Percentiles rank a stretch among this genome's conserved stretches.
Evolutionary conservation across 768 basidiomycete species (phyloP).

Genomic region (Tricholoma sp.): DNA sequence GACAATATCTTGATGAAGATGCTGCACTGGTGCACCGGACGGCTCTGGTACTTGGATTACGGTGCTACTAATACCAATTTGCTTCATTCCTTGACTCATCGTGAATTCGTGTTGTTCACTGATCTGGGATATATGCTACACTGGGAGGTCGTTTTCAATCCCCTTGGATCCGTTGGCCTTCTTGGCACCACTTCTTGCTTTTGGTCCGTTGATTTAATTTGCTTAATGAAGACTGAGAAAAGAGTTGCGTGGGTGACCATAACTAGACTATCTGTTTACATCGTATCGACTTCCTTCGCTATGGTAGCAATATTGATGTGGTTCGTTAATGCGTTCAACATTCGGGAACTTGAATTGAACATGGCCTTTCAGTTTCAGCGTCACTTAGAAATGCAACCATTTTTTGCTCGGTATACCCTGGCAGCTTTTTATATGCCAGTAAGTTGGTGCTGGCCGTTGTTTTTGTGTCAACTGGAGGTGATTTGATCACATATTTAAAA

Average conservation of each 20-base stretch:
- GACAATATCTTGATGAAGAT: no score
- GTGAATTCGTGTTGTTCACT: neutral
- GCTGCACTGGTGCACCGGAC: no score
- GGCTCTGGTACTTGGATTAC: no score
- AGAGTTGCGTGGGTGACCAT: neutral
- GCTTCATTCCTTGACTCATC: neutral
- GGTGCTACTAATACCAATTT: neutral
- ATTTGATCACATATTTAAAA: neutral
- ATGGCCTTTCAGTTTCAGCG: constrained; percentile 21
- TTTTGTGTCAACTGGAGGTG: constrained; percentile 20
- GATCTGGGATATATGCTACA: constrained; percentile 33
- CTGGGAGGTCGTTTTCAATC: constrained; percentile 29
- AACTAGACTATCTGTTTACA: constrained; percentile 35
- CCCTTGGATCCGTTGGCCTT: constrained; percentile 34
- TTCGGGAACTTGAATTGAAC: neutral
- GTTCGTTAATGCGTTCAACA: constrained; percentile 19
- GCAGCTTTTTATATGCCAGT: constrained; percentile 21
- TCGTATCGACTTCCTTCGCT: constrained; percentile 39
- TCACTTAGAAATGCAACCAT: constrained; percentile 32
- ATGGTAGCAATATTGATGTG: constrained; percentile 31
- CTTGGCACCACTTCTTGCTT: constrained; percentile 28
- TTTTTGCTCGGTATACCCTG: constrained; percentile 33
- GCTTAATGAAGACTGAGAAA: neutral
- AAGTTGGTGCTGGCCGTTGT: constrained; percentile 20
- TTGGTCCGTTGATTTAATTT: no score